Evolutionary conservation across 2,329 filamentous ascomycete species (phyloP), one percentile per base, ranked within the genome.

Genomic region (Pleurostoma richardsiae): DNA sequence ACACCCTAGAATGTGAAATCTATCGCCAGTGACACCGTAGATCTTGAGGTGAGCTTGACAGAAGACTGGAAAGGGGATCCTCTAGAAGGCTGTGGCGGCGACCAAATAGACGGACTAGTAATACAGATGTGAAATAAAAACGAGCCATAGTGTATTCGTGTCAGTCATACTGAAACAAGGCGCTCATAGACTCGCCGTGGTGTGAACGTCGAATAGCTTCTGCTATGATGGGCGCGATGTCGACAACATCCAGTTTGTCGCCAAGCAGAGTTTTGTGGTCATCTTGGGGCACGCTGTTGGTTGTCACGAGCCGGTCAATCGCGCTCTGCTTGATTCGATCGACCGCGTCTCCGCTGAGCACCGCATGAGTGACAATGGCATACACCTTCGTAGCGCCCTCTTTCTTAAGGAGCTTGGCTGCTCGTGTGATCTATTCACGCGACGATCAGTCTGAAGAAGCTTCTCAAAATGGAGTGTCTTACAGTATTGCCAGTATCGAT

Each of bases 401-500:
- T 52, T 82, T 73, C 60, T 85, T 83, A 41, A 88, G 73, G 0
- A 85, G 85, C 50, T 86, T 82, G 29, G 85, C 84, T 4, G 85
- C 85, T 66, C 88, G 88, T 60, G 79, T 83, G 19, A 19, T 19
- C 19, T 19, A 19, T 19, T 19, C 19, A 19, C 19, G 19, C 19
- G 19, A 19, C 19, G 19, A 19, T 19, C 19, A 19, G 19, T 19
- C 19, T 19, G 19, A 19, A 19, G 19, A 19, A 19, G 19, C 19
- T 19, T 19, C 19, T 19, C 19, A 19, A 19, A 19, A 19, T 19
- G 19, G 19, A 19, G 19, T 19, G 19, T 19, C 19, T 19, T 19
- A 89, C 74, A 2, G 86, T 89, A 48, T 85, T 85, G 61, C 85
- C 88, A 4, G 85, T 89, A 62, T 89, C 85, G 39, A 85, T 84